A percentile compares a stretch with the other conserved stretches of the same genome.
Conservation (phyloP, 208 protist species). For the Porcisia deanei region DNA sequence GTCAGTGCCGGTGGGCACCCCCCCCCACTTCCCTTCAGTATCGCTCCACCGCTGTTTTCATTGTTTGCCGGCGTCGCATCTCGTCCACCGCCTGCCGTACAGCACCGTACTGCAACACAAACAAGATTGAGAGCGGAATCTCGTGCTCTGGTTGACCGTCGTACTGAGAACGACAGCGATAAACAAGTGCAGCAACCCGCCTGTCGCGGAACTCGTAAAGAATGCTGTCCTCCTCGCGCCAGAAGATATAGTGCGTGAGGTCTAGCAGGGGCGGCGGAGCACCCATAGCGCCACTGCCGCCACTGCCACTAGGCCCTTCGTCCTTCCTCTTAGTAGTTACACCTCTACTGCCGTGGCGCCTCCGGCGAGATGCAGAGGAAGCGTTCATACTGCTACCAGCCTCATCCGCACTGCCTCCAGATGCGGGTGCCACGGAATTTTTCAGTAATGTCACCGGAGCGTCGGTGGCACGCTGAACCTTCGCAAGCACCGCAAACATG, state of each 20-base stretch:
- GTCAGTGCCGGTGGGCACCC: background rate
- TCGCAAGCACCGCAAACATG: constrained; percentile 86
- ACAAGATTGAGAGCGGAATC: constrained; percentile 80
- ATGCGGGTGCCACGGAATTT: background rate
- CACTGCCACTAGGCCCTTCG: background rate
- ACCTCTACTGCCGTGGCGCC: constrained; percentile 5
- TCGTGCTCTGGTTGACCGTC: constrained; percentile 82
- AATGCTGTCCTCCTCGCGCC: constrained; percentile 84
- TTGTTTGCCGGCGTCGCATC: constrained; percentile 61
- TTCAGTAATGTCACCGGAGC: constrained; percentile 37
- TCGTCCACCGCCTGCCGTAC: constrained; percentile 69
- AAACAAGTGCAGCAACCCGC: constrained; percentile 78
- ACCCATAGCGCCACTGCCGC: constrained; percentile 9
- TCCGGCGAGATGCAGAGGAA: constrained; percentile 3
- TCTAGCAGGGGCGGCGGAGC: constrained; percentile 41
- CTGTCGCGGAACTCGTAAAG: constrained; percentile 81
- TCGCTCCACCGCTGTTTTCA: constrained; percentile 50
- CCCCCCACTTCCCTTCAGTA: constrained; percentile 26
- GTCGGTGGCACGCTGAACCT: constrained; percentile 82
- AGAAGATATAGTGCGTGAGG: constrained; percentile 77
- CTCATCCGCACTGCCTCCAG: background rate
- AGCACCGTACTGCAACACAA: constrained; percentile 66
- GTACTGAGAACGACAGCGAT: constrained; percentile 85
- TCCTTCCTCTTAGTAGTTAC: constrained; percentile 14
- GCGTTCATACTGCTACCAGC: background rate